These are phyloP conservation scores for Oxyria digyna DNA, from an alignment of 148 eudicot species.

Conservation along the genomic window DNA sequence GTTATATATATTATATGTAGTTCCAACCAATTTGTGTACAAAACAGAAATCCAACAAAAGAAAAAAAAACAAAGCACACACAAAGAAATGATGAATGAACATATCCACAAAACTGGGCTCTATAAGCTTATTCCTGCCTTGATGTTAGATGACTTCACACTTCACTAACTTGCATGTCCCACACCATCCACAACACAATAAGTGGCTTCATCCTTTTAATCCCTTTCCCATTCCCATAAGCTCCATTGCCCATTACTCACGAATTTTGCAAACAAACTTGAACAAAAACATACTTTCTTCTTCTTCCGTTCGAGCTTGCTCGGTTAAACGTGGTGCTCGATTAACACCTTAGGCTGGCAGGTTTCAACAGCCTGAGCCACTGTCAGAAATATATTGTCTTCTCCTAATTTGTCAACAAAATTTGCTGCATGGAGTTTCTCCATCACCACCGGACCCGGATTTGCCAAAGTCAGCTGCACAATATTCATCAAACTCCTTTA, in stretches of 20 bases:
- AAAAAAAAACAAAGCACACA: neutral
- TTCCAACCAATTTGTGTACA: neutral
- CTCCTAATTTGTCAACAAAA: conserved; percentile 39
- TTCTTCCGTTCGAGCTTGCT: conserved; percentile 22
- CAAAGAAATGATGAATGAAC: neutral
- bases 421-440: conserved; percentile 70
- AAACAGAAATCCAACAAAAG: neutral
- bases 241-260: neutral
- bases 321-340: conserved; percentile 20
- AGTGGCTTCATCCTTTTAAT: neutral
- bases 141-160: neutral
- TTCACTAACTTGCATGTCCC: neutral
- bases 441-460: conserved; percentile 71
- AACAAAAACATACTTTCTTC: neutral
- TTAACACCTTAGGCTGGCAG: conserved; percentile 34
- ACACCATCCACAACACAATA: neutral
- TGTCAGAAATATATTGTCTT: conserved; percentile 58
- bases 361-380: conserved; percentile 67
- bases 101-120: conserved; percentile 2
- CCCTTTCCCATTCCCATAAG: neutral
- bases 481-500: too few relatives aligned
- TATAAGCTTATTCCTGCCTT: neutral
- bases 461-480: conserved; percentile 57
- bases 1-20: neutral
- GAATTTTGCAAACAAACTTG: neutral